A percentile compares a stretch with the other conserved stretches of the same genome.
Evolutionary conservation across 148 eudicot species (phyloP).

Genomic region (Talinum fruticosum): DNA sequence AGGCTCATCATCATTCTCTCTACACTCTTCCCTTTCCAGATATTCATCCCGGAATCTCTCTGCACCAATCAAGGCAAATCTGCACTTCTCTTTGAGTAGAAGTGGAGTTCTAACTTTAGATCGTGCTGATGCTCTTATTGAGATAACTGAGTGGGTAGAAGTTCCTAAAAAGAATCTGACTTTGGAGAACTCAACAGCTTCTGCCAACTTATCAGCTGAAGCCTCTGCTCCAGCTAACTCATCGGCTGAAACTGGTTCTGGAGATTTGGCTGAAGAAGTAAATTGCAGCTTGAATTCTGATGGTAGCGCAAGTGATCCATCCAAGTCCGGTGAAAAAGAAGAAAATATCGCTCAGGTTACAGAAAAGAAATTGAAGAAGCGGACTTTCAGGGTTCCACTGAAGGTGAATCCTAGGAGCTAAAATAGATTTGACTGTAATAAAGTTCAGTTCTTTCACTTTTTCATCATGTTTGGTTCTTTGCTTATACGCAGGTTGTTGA

Average conservation of each 20-base stretch:
- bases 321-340: slow-evolving; percentile 46
- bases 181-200: slow-evolving; percentile 52
- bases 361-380: slow-evolving; percentile 87
- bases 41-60: slow-evolving; percentile 84
- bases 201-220: slow-evolving; percentile 30
- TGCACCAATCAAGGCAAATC: slow-evolving; percentile 86
- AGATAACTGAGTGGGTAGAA: slow-evolving; percentile 96
- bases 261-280: slow-evolving; percentile 48
- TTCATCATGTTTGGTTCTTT: background rate
- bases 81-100: slow-evolving; percentile 88
- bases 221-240: slow-evolving; percentile 51
- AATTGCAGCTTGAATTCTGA: slow-evolving; percentile 35
- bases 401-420: slow-evolving; percentile 44
- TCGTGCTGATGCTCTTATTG: slow-evolving; percentile 85
- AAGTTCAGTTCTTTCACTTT: background rate
- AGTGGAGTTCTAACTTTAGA: slow-evolving; percentile 82
- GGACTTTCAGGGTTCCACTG: slow-evolving; percentile 80
- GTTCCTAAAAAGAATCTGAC: slow-evolving; percentile 81
- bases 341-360: slow-evolving; percentile 40
- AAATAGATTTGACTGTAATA: background rate
- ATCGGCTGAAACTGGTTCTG: slow-evolving; percentile 48
- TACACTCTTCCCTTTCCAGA: slow-evolving; percentile 33
- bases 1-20: background rate
- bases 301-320: slow-evolving; percentile 32
- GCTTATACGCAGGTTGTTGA: slow-evolving; percentile 60